Base-by-base conservation (phyloP, 345 rosid species). In the Mangifera indica region DNA sequence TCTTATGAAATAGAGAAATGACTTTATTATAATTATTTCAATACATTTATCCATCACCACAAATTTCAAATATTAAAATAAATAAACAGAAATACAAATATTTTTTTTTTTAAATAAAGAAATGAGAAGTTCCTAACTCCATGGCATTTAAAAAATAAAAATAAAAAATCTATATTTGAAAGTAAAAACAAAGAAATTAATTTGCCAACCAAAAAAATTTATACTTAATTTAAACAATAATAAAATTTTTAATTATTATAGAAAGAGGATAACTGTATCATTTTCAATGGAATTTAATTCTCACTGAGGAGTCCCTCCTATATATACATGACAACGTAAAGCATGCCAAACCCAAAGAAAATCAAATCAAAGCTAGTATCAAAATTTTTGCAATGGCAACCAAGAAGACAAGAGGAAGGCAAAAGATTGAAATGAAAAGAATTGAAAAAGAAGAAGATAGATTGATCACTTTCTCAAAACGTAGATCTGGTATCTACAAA, bases 401-500 rank as follows among this genome's bases (percentile, higher is more conserved):
- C 53, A 71, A 68, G 45, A 42, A 63, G 55, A 76, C 80, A 3
- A 81, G n/a, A 66, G 76, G 84, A 10, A 72, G 68, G 2, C 80
- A 75, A 71, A 78, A 78, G 76, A 76, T 75, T 60, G 77, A 73
- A 60, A 76, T 83, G 61, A 70, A 73, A 60, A 64, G 45, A 51
- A 78, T 83, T 0, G 77, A 74, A 13, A 8, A 61, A 14, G 71
- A 78, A 1, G 79, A 57, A 15, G 78, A 74, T 14, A 32, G 82
- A 24, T 32, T 74, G 79, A 62, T 78, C 1, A 61, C 81, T 9
- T 83, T 83, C 70, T 84, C 87, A 0, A 87, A 87, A 78, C 81
- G 87, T 6, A 61, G 74, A 61, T 63, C 76, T 0, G 81, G 91
- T 0, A 76, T 81, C 13, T 74, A 66, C 74, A 85, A 84, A 45